A percentile compares a stretch with the other conserved stretches of the same genome.
Evolutionary conservation across 345 rosid species (phyloP).

Genomic region (Excoecaria cochinchinensis): DNA sequence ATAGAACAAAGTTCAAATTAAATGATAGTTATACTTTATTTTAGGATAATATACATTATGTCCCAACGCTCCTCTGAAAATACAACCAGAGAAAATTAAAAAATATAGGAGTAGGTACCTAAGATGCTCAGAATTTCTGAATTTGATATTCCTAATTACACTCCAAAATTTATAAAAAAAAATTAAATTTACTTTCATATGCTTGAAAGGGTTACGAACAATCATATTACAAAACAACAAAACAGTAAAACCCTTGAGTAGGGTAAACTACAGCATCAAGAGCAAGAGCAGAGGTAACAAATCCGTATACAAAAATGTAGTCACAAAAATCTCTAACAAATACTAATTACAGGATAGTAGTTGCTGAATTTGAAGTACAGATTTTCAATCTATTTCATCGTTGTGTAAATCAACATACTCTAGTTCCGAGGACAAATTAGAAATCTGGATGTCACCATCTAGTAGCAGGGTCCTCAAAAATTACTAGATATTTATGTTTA

Average conservation of each 20-base stretch:
- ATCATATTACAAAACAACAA: background rate
- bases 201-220: background rate
- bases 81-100: background rate
- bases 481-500: background rate
- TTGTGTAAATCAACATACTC: no score
- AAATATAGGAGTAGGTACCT: constrained; percentile 9
- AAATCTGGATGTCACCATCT: background rate
- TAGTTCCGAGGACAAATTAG: no score
- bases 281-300: background rate
- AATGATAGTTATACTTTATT: constrained; percentile 16
- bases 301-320: background rate
- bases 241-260: background rate
- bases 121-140: constrained; percentile 8
- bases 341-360: no score
- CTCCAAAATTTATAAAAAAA: background rate
- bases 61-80: background rate
- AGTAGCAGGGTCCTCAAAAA: background rate
- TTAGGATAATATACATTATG: constrained; percentile 4
- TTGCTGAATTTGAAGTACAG: no score
- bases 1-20: constrained; percentile 14
- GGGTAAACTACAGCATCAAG: background rate
- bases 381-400: no score
- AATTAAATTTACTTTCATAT: background rate
- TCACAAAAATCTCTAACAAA: no score
- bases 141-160: background rate